Conservation (phyloP, 164 flowering plant species). For the Vitis amurensis region DNA sequence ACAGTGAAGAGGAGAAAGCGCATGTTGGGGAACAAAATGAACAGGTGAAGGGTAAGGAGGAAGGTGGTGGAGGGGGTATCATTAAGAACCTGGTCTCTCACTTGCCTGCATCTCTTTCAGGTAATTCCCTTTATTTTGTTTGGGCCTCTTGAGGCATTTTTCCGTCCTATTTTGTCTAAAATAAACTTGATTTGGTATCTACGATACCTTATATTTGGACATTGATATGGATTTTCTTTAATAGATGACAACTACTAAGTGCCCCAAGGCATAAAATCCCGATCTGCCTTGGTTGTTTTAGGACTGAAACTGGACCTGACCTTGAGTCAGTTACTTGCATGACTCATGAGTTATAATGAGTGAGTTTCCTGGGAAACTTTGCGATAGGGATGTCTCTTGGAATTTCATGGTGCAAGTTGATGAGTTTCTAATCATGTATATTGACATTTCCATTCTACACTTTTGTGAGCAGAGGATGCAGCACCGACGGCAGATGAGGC, state of each 20-base stretch:
- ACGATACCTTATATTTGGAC: not conserved
- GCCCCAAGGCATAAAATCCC: no score
- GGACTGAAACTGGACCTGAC: no score
- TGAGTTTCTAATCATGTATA: not conserved
- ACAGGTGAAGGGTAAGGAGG: constrained; percentile 2
- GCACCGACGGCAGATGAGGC: constrained; percentile 50
- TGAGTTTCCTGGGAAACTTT: no score
- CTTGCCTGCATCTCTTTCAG: constrained; percentile 33
- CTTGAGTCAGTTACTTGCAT: no score
- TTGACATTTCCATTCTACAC: not conserved
- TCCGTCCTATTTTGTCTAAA: no score
- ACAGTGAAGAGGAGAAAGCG: not conserved
- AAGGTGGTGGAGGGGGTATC: constrained; percentile 28
- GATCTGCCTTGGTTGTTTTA: no score
- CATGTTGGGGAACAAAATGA: constrained; percentile 10
- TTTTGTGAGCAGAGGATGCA: constrained; percentile 26
- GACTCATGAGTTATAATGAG: no score
- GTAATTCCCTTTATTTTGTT: constrained; percentile 3
- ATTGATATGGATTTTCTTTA: not conserved
- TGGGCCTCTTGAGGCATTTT: not conserved
- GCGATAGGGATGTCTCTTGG: no score
- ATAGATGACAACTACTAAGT: no score
- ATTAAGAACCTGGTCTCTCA: constrained; percentile 37
- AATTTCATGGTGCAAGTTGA: no score
- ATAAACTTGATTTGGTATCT: no score